phyloP scores from a whole-genome alignment of 306 rosid species.

The Gastrolobium bilobum region DNA sequence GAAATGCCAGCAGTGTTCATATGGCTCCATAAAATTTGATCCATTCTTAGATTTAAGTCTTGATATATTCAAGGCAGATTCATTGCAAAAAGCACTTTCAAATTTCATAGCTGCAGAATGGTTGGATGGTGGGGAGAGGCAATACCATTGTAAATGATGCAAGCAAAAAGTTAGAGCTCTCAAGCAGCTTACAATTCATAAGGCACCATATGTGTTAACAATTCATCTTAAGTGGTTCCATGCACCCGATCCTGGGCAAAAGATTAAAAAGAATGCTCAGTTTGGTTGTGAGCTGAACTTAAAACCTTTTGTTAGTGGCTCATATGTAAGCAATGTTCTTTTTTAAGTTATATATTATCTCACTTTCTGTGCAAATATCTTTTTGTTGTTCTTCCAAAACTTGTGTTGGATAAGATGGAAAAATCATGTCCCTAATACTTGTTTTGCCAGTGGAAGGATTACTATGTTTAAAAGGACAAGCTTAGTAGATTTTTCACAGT shows the following conservation, averaged over 20 bases:
- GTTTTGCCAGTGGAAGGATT: not conserved
- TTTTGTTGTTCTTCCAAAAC: not conserved
- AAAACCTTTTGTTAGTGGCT: slow-evolving; percentile 88
- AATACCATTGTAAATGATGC: slow-evolving; percentile 91
- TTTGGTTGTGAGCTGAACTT: slow-evolving; percentile 79
- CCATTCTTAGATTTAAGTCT: slow-evolving; percentile 97
- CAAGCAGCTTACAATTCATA: slow-evolving; percentile 87
- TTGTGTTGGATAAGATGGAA: not conserved
- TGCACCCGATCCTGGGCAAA: slow-evolving; percentile 76
- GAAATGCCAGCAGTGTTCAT: slow-evolving; percentile 85
- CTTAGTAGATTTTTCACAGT: not conserved
- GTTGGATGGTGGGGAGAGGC: slow-evolving; percentile 95
- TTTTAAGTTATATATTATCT: not conserved
- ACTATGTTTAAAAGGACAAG: not conserved
- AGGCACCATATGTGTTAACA: slow-evolving; percentile 92
- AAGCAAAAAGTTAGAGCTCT: slow-evolving; percentile 93
- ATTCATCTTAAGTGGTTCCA: slow-evolving; percentile 91
- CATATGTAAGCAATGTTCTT: slow-evolving; percentile 63
- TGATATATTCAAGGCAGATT: slow-evolving; percentile 88
- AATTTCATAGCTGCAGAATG: slow-evolving; percentile 86
- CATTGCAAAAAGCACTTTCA: slow-evolving; percentile 81
- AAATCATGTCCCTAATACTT: not conserved
- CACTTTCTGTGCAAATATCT: not conserved
- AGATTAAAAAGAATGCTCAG: slow-evolving; percentile 83
- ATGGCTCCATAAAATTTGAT: slow-evolving; percentile 87